Base-by-base conservation (phyloP, 176 grass and related monocot genomes). In the Aegilops speltoides region DNA sequence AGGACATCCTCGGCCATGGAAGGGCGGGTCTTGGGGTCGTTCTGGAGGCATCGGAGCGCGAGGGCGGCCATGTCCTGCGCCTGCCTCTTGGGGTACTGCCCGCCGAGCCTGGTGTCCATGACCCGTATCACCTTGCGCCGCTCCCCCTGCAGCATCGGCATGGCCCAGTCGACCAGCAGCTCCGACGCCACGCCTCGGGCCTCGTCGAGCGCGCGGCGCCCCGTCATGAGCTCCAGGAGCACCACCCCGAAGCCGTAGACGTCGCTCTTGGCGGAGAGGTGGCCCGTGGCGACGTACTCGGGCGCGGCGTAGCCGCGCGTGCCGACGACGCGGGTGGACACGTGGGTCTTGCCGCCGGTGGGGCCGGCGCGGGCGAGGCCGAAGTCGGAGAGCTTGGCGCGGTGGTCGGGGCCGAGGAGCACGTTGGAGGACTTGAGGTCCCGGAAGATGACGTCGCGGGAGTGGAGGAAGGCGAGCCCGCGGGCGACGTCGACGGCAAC, bases 351-450 rank as follows among this genome's bases (percentile, higher is more conserved):
- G 83, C 90, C 94, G 24, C 89, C 92, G 43, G 92, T 94, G 0
- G 94, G 94, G 3, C 94, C 94, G 33, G 86, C 82, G 41, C 90
- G 84, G 12, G 94, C 94, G 11, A 97, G 87, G 3, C 92, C 96
- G 77, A 98, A 98, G 54, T 98, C 96, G 7, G 96, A 98, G 6
- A 98, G 88, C 83, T 94, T 98, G 14, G 93, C 93, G n/a, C 81
- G 40, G 86, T 93, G 93, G 24, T 88, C 91, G 82, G 90, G 10
- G 66, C 83, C 95, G 40, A 98, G 95, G 20, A 98, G 91, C 33
- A 98, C 89, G 56, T 98, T 98, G 61, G 93, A 95, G 7, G 95
- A 95, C 87, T 98, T 98, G 60, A 98, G 75, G 89, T 95, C 95
- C 5, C 93, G 93, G 78, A 92, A 98, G 84, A 98, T 98, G 38